phyloP scores from a whole-genome alignment of 306 rosid species.

The Acmispon strigosus region DNA sequence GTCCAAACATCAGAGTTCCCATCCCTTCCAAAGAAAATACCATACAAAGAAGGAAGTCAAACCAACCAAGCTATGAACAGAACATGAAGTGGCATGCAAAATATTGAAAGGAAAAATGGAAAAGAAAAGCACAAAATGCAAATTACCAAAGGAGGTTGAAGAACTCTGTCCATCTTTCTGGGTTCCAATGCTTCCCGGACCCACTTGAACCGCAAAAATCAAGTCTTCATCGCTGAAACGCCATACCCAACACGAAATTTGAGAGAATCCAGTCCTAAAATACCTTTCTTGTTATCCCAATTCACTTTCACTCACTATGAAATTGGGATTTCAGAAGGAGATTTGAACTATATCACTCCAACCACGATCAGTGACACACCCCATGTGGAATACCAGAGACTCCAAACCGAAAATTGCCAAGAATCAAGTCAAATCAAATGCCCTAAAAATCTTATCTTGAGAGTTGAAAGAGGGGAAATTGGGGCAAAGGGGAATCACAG shows the following conservation, averaged over 20 bases:
- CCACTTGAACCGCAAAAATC: conserved; percentile 28
- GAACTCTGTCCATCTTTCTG: conserved; percentile 62
- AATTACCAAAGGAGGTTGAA: conserved; percentile 86
- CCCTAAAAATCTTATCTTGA: conserved; percentile 33
- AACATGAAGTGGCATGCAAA: conserved; percentile 16
- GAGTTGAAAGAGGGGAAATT: conserved; percentile 43
- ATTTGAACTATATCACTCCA: background rate
- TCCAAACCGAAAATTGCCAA: conserved; percentile 19
- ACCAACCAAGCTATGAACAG: background rate
- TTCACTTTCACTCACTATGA: background rate
- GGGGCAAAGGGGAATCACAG: conserved; percentile 50
- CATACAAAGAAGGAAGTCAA: background rate
- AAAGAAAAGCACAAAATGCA: background rate
- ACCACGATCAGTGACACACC: conserved; percentile 23
- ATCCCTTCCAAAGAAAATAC: background rate
- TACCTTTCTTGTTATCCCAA: background rate
- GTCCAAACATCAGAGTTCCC: background rate
- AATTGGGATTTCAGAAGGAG: background rate
- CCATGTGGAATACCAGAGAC: conserved; percentile 23
- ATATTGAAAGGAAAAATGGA: background rate
- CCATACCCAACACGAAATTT: conserved; percentile 32
- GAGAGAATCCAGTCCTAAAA: conserved; percentile 21
- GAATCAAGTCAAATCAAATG: conserved; percentile 25
- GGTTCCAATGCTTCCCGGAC: conserved; percentile 26
- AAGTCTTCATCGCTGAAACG: conserved; percentile 32